phyloP scores from a whole-genome alignment of 108 stramenopile species.

The Schizochytrium sp. region DNA sequence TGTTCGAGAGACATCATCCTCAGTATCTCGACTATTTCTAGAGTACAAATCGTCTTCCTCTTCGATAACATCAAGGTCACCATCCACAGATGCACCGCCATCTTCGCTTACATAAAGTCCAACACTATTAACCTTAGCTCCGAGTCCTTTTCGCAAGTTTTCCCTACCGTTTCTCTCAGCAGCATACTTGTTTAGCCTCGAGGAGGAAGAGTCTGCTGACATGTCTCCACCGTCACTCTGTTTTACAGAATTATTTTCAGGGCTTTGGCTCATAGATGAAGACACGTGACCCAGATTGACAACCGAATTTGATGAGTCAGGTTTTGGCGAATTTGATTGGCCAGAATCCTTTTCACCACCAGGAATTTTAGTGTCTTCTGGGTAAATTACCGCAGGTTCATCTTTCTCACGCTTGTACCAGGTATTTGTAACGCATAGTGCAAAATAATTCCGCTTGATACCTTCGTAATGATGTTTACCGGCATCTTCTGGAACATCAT shows the following conservation, averaged over 20 bases:
- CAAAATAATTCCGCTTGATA: not conserved
- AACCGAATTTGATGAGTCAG: too few relatives aligned
- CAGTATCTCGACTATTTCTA: not conserved
- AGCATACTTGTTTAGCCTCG: too few relatives aligned
- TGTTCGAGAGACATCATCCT: not conserved
- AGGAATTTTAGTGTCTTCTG: not conserved
- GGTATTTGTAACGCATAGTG: not conserved
- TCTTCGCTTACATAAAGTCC: not conserved
- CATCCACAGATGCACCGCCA: not conserved
- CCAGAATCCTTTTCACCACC: too few relatives aligned
- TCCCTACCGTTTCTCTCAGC: too few relatives aligned
- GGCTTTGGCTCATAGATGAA: too few relatives aligned
- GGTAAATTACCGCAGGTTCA: not conserved
- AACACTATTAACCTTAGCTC: not conserved
- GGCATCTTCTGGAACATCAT: conserved; percentile 19
- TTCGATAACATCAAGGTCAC: not conserved
- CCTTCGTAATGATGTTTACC: conserved; percentile 20
- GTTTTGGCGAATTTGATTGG: too few relatives aligned
- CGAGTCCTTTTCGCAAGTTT: too few relatives aligned
- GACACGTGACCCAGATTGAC: too few relatives aligned
- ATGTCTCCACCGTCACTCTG: too few relatives aligned
- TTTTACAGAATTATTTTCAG: too few relatives aligned
- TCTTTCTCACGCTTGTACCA: not conserved
- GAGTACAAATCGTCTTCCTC: not conserved
- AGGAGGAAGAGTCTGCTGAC: too few relatives aligned